These are phyloP conservation scores for Calonectria pteridis DNA, from an alignment of 2,329 filamentous ascomycete genomes.

Conservation along the genomic window DNA sequence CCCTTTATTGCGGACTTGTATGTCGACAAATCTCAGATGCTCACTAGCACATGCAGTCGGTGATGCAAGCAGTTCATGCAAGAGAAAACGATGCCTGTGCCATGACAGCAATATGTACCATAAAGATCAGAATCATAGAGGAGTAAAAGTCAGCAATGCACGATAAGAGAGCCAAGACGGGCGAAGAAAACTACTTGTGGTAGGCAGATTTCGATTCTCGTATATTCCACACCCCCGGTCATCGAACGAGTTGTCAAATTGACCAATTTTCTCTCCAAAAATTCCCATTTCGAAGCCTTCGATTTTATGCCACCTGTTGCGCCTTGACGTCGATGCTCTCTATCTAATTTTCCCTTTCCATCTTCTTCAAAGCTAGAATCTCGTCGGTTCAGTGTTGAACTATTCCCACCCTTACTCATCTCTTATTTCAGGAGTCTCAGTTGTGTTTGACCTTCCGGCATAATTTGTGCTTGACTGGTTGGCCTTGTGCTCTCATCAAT, in stretches of 20 bases:
- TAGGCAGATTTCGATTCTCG: neutral
- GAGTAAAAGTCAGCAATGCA: neutral
- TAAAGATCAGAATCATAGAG: no score
- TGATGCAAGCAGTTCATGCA: no score
- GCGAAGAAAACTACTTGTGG: neutral
- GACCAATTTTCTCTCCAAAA: neutral
- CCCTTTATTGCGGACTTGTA: neutral
- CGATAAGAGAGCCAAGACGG: no score
- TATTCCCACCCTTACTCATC: neutral
- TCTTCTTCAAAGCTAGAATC: neutral
- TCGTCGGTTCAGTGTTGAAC: neutral
- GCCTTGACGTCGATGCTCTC: neutral
- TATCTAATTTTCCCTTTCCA: neutral
- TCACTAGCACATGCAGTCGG: neutral
- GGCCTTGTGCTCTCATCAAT: neutral
- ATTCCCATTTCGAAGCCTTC: neutral
- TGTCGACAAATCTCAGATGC: no score
- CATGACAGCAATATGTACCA: no score
- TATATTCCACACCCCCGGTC: neutral
- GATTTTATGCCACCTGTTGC: conserved; percentile 1
- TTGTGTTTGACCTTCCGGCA: neutral
- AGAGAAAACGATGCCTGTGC: no score
- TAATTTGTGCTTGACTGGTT: no score
- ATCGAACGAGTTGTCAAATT: neutral
- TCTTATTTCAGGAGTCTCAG: neutral